Conservation (phyloP, 345 rosid species). For the Camelina laxa region DNA sequence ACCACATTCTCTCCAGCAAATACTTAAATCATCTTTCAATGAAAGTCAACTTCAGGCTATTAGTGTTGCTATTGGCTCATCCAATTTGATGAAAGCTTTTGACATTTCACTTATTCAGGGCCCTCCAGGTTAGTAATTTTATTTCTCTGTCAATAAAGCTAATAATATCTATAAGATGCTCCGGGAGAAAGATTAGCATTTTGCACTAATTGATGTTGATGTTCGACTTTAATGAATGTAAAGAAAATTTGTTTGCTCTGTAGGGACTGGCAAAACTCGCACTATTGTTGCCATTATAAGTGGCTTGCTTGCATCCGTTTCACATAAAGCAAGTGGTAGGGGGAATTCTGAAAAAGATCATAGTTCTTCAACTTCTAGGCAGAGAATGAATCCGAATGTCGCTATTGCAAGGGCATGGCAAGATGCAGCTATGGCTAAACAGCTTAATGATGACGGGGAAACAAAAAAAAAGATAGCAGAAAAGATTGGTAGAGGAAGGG, state of each 20-base stretch:
- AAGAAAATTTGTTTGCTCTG: constrained; percentile 20
- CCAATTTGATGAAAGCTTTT: constrained; percentile 56
- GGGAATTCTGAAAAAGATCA: constrained; percentile 50
- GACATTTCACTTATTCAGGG: constrained; percentile 95
- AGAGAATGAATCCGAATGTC: constrained; percentile 64
- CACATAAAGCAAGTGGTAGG: constrained; percentile 45
- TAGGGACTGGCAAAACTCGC: constrained; percentile 97
- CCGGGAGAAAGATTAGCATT: constrained; percentile 3
- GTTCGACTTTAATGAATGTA: background rate
- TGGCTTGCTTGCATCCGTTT: constrained; percentile 72
- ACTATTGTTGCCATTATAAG: constrained; percentile 93
- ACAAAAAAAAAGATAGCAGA: constrained; percentile 52
- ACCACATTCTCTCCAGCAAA: constrained; percentile 66
- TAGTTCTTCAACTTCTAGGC: constrained; percentile 52
- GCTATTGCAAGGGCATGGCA: constrained; percentile 94
- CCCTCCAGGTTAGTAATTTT: constrained; percentile 77
- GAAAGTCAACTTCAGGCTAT: constrained; percentile 90
- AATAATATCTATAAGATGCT: constrained; percentile 5
- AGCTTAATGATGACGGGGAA: constrained; percentile 62
- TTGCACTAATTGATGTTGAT: background rate
- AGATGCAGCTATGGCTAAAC: constrained; percentile 94
- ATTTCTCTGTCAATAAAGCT: constrained; percentile 5
- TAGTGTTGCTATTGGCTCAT: constrained; percentile 60
- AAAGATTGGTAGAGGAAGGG: constrained; percentile 68
- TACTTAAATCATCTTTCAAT: constrained; percentile 79